Conservation (phyloP, 2,329 filamentous ascomycete genomes). For the Hirsutella rhossiliensis region DNA sequence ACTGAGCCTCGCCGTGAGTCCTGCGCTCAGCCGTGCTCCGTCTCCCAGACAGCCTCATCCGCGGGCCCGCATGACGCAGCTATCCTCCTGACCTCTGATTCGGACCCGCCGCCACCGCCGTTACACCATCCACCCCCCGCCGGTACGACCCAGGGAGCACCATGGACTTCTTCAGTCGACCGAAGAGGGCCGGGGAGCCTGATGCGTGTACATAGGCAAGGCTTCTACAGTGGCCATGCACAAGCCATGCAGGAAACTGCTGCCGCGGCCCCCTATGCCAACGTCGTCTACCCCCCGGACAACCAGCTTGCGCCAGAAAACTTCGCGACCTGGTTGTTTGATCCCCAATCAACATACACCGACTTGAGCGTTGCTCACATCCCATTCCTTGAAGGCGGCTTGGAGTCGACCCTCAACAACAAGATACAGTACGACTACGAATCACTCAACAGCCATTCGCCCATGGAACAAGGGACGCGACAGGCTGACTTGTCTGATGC, state of each 20-base stretch:
- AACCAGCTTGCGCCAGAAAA: constrained; percentile 26
- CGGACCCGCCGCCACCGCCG: constrained; percentile 16
- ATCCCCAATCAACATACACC: constrained; percentile 27
- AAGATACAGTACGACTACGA: constrained; percentile 39
- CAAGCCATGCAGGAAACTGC: constrained; percentile 18
- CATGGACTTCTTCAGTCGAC: constrained; percentile 19
- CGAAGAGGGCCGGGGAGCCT: constrained; percentile 19
- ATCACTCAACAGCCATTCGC: constrained; percentile 33
- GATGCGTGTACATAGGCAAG: constrained; percentile 16
- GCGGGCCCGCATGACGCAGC: constrained; percentile 31
- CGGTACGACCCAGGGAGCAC: constrained; percentile 7
- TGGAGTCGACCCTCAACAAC: constrained; percentile 39
- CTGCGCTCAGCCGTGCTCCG: neutral
- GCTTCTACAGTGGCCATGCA: constrained; percentile 21
- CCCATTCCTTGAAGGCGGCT: constrained; percentile 35
- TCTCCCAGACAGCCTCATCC: neutral
- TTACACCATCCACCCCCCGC: constrained; percentile 9
- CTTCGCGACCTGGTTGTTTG: constrained; percentile 40
- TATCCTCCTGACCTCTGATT: constrained; percentile 30
- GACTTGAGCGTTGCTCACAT: constrained; percentile 30
- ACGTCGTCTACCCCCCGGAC: constrained; percentile 14
- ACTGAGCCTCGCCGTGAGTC: neutral
- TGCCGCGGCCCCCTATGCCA: constrained; percentile 16
- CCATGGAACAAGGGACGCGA: constrained; percentile 29
- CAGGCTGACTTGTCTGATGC: constrained; percentile 28